phyloP scores from a whole-genome alignment of 768 basidiomycete species.

The Trametes gibbosa region DNA sequence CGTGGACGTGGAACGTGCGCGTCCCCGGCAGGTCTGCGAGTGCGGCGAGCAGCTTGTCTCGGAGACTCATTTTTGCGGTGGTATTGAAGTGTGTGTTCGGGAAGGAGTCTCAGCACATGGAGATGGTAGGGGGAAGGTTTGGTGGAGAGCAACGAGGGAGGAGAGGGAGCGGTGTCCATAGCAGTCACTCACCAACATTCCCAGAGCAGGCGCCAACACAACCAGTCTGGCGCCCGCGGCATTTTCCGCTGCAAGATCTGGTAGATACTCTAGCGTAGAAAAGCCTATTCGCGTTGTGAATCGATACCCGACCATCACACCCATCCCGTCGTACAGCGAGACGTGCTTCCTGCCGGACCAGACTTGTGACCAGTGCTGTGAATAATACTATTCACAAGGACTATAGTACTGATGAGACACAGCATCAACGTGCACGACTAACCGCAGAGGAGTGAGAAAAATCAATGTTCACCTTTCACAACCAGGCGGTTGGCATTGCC shows the following conservation, averaged over 20 bases:
- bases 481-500: slow-evolving; percentile 35
- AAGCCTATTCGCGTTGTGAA: too few relatives aligned
- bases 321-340: too few relatives aligned
- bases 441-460: too few relatives aligned
- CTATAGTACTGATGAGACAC: too few relatives aligned
- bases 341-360: too few relatives aligned
- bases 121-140: neutral
- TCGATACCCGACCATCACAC: too few relatives aligned
- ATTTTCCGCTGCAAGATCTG: neutral
- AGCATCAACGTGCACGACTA: too few relatives aligned
- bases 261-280: too few relatives aligned
- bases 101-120: neutral
- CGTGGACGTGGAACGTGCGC: slow-evolving; percentile 72
- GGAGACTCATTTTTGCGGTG: slow-evolving; percentile 40
- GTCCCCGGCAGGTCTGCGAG: slow-evolving; percentile 60
- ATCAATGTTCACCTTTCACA: too few relatives aligned
- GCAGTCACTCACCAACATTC: slow-evolving; percentile 10
- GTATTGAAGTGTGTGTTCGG: too few relatives aligned
- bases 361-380: too few relatives aligned
- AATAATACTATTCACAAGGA: too few relatives aligned
- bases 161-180: neutral
- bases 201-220: slow-evolving; percentile 6
- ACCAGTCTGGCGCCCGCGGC: slow-evolving; percentile 10
- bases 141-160: neutral
- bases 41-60: slow-evolving; percentile 58